Conservation (phyloP, 176 grass and related monocot species). For the Avena atlantica region DNA sequence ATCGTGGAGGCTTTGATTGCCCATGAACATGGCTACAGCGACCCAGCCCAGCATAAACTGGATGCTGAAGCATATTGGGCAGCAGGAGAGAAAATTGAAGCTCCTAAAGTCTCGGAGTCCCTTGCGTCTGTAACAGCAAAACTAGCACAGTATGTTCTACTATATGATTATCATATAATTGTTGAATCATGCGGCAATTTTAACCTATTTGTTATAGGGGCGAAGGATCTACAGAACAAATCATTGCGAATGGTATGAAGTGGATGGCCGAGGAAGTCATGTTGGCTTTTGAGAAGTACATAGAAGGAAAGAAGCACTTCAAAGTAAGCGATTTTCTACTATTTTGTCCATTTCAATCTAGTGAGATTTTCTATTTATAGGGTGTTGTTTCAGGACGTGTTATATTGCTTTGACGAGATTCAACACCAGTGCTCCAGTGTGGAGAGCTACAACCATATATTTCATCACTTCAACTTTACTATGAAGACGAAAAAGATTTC, state of each 20-base stretch:
- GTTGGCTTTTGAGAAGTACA: constrained; percentile 12
- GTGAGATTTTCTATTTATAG: not conserved
- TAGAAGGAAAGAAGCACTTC: not conserved
- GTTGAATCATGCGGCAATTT: not conserved
- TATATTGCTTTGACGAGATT: not conserved
- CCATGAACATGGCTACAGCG: not conserved
- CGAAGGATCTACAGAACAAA: constrained; percentile 15
- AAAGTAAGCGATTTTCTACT: not conserved
- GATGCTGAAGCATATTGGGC: not conserved
- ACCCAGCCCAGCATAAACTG: not conserved
- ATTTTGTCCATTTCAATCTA: not conserved
- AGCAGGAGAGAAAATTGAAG: not conserved
- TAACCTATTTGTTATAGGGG: constrained; percentile 6
- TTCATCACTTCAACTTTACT: constrained; percentile 43
- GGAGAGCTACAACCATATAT: not conserved
- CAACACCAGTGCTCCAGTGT: constrained; percentile 15
- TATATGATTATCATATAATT: not conserved
- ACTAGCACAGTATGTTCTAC: not conserved
- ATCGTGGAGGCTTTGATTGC: not conserved
- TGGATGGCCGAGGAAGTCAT: constrained; percentile 36
- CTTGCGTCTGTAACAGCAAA: not conserved
- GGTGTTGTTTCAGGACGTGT: not conserved
- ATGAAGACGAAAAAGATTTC: constrained; percentile 15
- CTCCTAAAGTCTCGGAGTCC: not conserved
- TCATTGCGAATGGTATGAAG: not conserved